Evolutionary conservation across 2,329 filamentous ascomycete genomes (phyloP).

Genomic region (Alternaria alternata): DNA sequence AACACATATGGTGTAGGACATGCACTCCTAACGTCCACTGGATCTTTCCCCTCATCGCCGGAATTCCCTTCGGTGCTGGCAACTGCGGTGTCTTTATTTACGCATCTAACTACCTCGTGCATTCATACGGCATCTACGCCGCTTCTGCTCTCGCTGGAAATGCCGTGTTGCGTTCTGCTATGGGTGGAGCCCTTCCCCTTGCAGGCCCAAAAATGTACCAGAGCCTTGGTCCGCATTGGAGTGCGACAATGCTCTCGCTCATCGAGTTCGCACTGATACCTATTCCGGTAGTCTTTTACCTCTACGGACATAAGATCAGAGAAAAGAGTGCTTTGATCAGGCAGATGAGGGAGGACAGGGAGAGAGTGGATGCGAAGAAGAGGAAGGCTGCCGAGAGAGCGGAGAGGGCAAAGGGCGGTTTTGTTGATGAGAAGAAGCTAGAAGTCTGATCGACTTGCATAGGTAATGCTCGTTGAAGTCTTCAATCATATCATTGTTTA

Average conservation of each 20-base stretch:
- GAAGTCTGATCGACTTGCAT: slow-evolving; percentile 13
- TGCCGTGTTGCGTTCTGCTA: slow-evolving; percentile 73
- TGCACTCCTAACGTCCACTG: slow-evolving; percentile 82
- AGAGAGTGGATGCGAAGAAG: slow-evolving; percentile 53
- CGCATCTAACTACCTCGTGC: slow-evolving; percentile 78
- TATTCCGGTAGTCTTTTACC: slow-evolving; percentile 81
- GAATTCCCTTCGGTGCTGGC: slow-evolving; percentile 79
- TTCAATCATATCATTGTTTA: not conserved
- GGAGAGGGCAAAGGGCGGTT: slow-evolving; percentile 51
- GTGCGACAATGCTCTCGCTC: slow-evolving; percentile 76
- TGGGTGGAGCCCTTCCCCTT: slow-evolving; percentile 81
- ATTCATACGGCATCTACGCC: slow-evolving; percentile 81
- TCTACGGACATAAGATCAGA: slow-evolving; percentile 65
- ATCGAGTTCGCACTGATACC: slow-evolving; percentile 78
- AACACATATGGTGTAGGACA: slow-evolving; percentile 4
- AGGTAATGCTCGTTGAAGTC: not conserved
- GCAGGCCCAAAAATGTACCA: slow-evolving; percentile 70
- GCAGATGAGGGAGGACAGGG: slow-evolving; percentile 55
- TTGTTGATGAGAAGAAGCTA: slow-evolving; percentile 19
- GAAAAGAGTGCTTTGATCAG: slow-evolving; percentile 63
- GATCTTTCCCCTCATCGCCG: slow-evolving; percentile 80
- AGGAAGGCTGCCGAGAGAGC: slow-evolving; percentile 49
- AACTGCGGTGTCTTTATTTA: slow-evolving; percentile 86
- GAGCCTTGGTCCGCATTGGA: slow-evolving; percentile 77
- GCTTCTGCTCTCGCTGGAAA: slow-evolving; percentile 84